Evolutionary conservation across 768 basidiomycete species (phyloP).

Genomic region (Xerocomus brunneocitrinus): DNA sequence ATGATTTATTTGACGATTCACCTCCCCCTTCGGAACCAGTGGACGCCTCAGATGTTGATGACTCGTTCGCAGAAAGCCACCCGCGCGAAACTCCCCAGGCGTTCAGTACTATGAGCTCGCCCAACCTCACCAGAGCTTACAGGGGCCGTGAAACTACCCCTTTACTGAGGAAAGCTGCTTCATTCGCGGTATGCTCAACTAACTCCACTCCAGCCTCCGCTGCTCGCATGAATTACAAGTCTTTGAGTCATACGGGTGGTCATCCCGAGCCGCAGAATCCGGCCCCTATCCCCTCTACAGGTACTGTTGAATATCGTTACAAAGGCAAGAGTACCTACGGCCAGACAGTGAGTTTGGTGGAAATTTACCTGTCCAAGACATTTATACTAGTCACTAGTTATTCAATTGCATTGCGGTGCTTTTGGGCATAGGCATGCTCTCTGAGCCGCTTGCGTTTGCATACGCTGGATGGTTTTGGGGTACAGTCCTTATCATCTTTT

Average conservation of each 20-base stretch:
- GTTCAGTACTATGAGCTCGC: slow-evolving; percentile 12
- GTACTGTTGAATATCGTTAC: slow-evolving; percentile 23
- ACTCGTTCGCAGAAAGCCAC: slow-evolving; percentile 8
- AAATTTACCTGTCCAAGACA: neutral
- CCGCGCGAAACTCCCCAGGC: slow-evolving; percentile 14
- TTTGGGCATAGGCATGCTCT: slow-evolving; percentile 84
- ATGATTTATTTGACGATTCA: slow-evolving; percentile 36
- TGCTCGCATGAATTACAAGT: neutral
- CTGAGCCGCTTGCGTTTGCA: slow-evolving; percentile 86
- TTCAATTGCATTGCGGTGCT: slow-evolving; percentile 87
- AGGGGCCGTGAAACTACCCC: slow-evolving; percentile 32
- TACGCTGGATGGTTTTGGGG: slow-evolving; percentile 88
- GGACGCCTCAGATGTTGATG: neutral
- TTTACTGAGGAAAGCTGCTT: slow-evolving; percentile 36
- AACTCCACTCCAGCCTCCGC: neutral
- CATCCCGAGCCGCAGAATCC: slow-evolving; percentile 1
- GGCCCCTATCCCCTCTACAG: neutral
- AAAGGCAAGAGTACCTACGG: slow-evolving; percentile 67
- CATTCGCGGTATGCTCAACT: slow-evolving; percentile 28
- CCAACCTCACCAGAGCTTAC: neutral
- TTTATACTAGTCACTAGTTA: slow-evolving; percentile 42
- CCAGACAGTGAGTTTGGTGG: slow-evolving; percentile 50
- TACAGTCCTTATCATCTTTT: slow-evolving; percentile 65
- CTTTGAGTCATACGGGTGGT: neutral
- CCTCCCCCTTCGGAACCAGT: slow-evolving; percentile 3